A percentile compares a stretch with the other conserved stretches of the same genome.
Conservation (phyloP, 83 land plant genomes). For the Thuja plicata region DNA sequence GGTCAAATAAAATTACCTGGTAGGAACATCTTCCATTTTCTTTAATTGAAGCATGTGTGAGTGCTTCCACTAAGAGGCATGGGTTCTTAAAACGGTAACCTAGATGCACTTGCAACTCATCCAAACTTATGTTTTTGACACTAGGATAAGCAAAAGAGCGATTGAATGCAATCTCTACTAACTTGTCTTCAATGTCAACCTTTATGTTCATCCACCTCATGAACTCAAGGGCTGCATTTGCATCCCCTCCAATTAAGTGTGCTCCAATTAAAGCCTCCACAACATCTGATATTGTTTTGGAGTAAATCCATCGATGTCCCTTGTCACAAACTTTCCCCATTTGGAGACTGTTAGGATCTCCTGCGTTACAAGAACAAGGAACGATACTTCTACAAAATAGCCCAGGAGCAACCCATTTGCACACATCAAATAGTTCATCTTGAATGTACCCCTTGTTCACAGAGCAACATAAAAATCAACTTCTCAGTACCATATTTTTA, state of each 20-base stretch:
- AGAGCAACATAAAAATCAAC: no score
- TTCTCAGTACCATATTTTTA: no score
- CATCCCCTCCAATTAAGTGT: conserved; percentile 67
- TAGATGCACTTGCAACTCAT: conserved; percentile 54
- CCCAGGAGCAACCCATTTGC: no score
- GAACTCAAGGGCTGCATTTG: conserved; percentile 59
- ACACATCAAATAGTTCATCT: no score
- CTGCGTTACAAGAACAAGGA: no score
- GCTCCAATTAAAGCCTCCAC: conserved; percentile 96
- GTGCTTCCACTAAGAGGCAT: conserved; percentile 80
- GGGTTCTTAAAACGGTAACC: conserved; percentile 62
- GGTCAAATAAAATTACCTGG: conserved; percentile 50
- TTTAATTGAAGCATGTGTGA: conserved; percentile 85
- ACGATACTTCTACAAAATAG: no score
- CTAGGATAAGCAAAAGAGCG: conserved; percentile 41
- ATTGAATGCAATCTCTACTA: conserved; percentile 42
- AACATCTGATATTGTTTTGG: conserved; percentile 93
- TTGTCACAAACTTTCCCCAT: conserved; percentile 73
- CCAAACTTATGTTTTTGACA: conserved; percentile 36
- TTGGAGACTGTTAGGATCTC: no score
- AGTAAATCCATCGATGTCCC: conserved; percentile 95
- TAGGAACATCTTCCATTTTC: conserved; percentile 49
- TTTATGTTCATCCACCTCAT: conserved; percentile 88
- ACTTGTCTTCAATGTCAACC: conserved; percentile 38
- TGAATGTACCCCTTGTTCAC: no score